phyloP scores from a whole-genome alignment of 1,284 basidiomycete genomes.

The Omphalotus olearius region DNA sequence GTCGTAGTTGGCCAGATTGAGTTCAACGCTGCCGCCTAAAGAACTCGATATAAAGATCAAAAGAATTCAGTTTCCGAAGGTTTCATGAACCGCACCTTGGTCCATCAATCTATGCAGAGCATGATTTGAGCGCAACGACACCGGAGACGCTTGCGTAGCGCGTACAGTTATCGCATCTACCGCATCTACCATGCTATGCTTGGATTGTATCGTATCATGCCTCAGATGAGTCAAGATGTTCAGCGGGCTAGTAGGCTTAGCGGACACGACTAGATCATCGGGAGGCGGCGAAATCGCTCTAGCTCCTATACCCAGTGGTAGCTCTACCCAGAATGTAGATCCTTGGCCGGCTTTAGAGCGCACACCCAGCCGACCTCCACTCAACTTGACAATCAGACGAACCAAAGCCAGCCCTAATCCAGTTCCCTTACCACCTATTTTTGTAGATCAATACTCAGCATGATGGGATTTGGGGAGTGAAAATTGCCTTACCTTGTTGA shows the following conservation, averaged over 20 bases:
- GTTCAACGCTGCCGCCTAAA: slow-evolving; percentile 58
- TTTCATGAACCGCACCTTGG: slow-evolving; percentile 41
- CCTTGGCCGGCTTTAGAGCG: slow-evolving; percentile 57
- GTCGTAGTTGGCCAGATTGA: slow-evolving; percentile 42
- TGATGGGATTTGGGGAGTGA: background rate
- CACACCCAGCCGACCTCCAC: slow-evolving; percentile 77
- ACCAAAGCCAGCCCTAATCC: slow-evolving; percentile 87
- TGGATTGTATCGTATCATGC: slow-evolving; percentile 8
- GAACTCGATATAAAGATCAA: background rate
- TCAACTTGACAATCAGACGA: slow-evolving; percentile 85
- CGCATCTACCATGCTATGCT: slow-evolving; percentile 22
- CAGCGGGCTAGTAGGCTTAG: background rate
- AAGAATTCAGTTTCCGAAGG: slow-evolving; percentile 1
- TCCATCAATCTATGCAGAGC: slow-evolving; percentile 68
- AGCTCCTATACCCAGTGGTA: slow-evolving; percentile 47
- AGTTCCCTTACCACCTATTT: slow-evolving; percentile 77
- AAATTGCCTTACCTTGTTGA: slow-evolving; percentile 51
- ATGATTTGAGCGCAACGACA: slow-evolving; percentile 32
- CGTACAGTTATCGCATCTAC: slow-evolving; percentile 27
- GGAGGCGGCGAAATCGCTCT: slow-evolving; percentile 24
- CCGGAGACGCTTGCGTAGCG: slow-evolving; percentile 22
- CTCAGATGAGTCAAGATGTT: slow-evolving; percentile 11
- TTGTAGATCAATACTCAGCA: background rate
- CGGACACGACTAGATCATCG: slow-evolving; percentile 13
- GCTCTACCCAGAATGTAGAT: slow-evolving; percentile 78